Evolutionary conservation across 169 alveolate genomes (phyloP), one percentile per base, ranked within the genome.

Genomic region (Plasmodium gonderi): DNA sequence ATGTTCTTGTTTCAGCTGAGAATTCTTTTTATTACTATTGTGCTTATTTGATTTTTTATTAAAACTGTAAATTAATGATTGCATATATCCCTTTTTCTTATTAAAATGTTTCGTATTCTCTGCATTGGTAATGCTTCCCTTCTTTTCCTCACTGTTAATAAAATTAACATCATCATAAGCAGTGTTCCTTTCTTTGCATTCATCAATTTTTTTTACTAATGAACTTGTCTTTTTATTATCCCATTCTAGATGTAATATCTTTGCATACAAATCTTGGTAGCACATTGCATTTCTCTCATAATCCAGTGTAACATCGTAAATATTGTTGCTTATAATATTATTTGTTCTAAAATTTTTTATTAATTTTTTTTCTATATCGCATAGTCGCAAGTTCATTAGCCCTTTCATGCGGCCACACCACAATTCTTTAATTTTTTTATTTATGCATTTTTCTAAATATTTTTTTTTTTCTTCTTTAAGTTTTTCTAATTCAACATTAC

Each of bases 371-470:
- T 83, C 92, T 33, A 83, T 83, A 60, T 47, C 75, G 44, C 83
- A 69, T 23, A 83, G 64, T 65, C 64, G 54, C 44, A 83, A 45
- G 42, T 68, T 83, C 92, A 83, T 83, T 72, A 83, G 77, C 9
- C 92, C 92, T 47, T 83, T 83, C 82, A 83, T 74, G 17, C 92
- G 92, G 31, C 83, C 92, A 40, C 92, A 83, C 92, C 92, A 83
- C 77, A 83, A 72, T 83, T 83, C 92, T 33, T 83, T 83, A 64
- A 83, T 83, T 72, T 69, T 83, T 60, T 83, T 83, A 76, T 83
- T 83, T 33, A 83, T 72, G 64, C 92, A 83, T 72, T 83, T 83
- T 42, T 83, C 92, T 42, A 83, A 33, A 42, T 83, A 83, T 83
- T 69, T 83, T 33, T 47, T 83, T 49, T 83, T 83, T 23, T 83